Base-by-base conservation (phyloP, 768 basidiomycete genomes). In the Glaciozyma martinii region DNA sequence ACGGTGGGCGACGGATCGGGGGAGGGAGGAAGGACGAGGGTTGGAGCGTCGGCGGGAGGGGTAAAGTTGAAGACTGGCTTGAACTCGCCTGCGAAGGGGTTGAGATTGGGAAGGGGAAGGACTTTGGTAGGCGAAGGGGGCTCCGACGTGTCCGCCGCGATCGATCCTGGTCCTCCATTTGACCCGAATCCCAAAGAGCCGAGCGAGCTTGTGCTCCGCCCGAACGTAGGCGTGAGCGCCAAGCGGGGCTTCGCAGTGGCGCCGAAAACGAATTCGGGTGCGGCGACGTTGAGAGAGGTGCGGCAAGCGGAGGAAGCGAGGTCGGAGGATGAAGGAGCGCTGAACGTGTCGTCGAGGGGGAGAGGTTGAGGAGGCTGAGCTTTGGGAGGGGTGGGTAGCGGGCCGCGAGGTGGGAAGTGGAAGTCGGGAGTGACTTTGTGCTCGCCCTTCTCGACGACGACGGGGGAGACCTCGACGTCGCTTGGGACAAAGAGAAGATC, bases 381-480 rank as follows among this genome's bases (percentile, higher is more conserved):
- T 19, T 25, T 44, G n/a, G 42, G 42, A 18, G 42, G 27, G 23
- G 42, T 25, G 9, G 42, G 56, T 18, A 50, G 49, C 3, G 25
- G 25, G 49, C 25, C 49, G 49, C 25, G 49, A 43, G 59, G 42
- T 2, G 61, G 66, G 32, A 62, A 63, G 37, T 62, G 52, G 58
- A 62, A 62, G 19, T n/a, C 19, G 19, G 12, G 44, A 49, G 55
- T 46, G 30, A 18, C 25, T 18, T 49, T 60, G 62, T 25, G 19
- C 40, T 23, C 47, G 9, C 29, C 33, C 46, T 50, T 19, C 53
- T 8, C 59, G 27, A 49, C 40, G 27, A 49, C 40, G 37, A 1
- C 40, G 37, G 6, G 25, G 40, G 29, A 32, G 1, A 16, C 33
- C 16, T 56, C 59, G 29, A 60, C 40, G n/a, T 56, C 59, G 59